Evolutionary conservation across 1,284 basidiomycete species (phyloP).

Genomic region (Prillingera fragicola): DNA sequence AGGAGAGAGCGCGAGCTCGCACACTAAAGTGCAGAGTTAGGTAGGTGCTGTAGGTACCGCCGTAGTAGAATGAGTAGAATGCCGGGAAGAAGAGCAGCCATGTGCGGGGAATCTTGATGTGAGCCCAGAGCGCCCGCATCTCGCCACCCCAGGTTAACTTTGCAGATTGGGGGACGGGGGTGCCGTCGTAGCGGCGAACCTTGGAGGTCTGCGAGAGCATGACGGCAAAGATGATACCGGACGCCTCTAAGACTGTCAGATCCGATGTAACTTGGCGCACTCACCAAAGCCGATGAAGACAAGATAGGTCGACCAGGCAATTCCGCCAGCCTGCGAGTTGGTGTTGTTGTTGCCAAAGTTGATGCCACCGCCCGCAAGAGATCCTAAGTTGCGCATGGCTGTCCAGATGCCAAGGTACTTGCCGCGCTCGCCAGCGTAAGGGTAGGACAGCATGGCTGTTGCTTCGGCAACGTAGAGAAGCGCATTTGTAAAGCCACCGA

Average conservation of each 20-base stretch:
- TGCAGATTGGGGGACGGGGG: constrained; percentile 18
- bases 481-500: constrained; percentile 19
- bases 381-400: constrained; percentile 21
- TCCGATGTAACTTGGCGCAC: constrained; percentile 6
- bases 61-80: constrained; percentile 32
- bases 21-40: constrained; percentile 31
- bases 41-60: constrained; percentile 28
- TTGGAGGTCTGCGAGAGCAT: constrained; percentile 22
- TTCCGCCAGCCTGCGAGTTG: constrained; percentile 14
- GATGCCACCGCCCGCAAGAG: constrained; percentile 30
- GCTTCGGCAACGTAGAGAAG: constrained; percentile 35
- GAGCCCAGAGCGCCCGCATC: constrained; percentile 18
- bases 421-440: constrained; percentile 21
- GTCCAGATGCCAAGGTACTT: constrained; percentile 29
- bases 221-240: constrained; percentile 21
- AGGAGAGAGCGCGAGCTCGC: constrained; percentile 33
- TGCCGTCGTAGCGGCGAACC: constrained; percentile 28
- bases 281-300: constrained; percentile 29
- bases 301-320: constrained; percentile 27
- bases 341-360: constrained; percentile 24
- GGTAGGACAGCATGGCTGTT: constrained; percentile 35
- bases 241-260: constrained; percentile 17
- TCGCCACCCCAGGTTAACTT: constrained; percentile 20
- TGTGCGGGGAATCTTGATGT: constrained; percentile 11
- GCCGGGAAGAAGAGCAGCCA: constrained; percentile 25